Evolutionary conservation across 306 rosid genomes (phyloP).

Genomic region (Urtica urens): DNA sequence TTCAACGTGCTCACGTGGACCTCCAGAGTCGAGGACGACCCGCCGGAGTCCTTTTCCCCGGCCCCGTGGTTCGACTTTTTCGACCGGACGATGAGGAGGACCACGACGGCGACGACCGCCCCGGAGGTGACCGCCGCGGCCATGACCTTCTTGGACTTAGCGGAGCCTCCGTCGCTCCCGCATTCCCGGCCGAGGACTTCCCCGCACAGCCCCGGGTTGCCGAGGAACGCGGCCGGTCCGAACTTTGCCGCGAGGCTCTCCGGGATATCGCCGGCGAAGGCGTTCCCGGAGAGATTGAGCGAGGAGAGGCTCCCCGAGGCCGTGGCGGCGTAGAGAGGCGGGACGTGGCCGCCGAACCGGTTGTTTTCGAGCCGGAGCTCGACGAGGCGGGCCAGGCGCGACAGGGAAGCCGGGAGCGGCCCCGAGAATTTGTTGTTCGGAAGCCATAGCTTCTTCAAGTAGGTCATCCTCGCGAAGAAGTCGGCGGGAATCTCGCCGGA

Average conservation of each 20-base stretch:
- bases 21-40: conserved; percentile 22
- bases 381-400: conserved; percentile 24
- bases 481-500: conserved; percentile 51
- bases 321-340: conserved; percentile 15
- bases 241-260: conserved; percentile 25
- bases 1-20: conserved; percentile 32
- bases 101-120: conserved; percentile 17
- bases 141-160: conserved; percentile 10
- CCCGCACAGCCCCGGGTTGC: conserved; percentile 51
- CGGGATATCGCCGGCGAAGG: conserved; percentile 63
- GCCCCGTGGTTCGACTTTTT: conserved; percentile 4
- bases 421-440: conserved; percentile 49
- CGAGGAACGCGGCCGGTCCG: conserved; percentile 23
- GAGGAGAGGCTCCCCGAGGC: conserved; percentile 16
- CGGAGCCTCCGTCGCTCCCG: background rate
- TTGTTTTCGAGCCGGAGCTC: conserved; percentile 59
- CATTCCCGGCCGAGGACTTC: conserved; percentile 24
- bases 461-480: conserved; percentile 39
- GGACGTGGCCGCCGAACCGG: conserved; percentile 47
- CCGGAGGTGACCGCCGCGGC: conserved; percentile 13
- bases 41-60: conserved; percentile 6
- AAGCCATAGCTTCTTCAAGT: conserved; percentile 58
- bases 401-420: conserved; percentile 37
- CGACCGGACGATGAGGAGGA: conserved; percentile 15
- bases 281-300: conserved; percentile 48